Base-by-base conservation (phyloP, 371 early-diverging fungal genomes). In the Saksenaea vasiformis region DNA sequence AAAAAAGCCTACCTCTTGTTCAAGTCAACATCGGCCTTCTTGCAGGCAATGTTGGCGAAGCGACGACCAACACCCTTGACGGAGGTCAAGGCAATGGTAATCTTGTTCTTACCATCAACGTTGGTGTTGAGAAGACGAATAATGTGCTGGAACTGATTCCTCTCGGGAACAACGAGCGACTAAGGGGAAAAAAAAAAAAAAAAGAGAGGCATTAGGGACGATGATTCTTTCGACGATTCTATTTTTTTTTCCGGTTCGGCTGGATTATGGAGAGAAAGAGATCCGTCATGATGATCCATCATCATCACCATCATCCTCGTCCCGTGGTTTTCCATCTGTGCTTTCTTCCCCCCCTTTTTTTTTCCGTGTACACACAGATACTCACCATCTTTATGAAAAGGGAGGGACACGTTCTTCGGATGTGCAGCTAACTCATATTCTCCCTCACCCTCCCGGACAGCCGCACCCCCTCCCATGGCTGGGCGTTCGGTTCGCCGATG, bases 41-140 rank as follows among this genome's bases (percentile, higher is more conserved):
- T 96, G 87, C 95, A 95, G 65, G 96, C 95, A 75, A 98, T 79
- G 92, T 93, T 96, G 78, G 99, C 86, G 87, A 96, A 97, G 78
- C 99, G 92, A 69, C 95, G 92, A 86, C 99, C 99, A 65, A 98
- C 92, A 90, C 99, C 99, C 91, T 93, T 94, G 86, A 99, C 98
- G 81, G 90, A 84, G 68, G 98, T 98, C 78, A 99, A 80, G 77
- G 99, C 97, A 87, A 91, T 95, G 87, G 93, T 91, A 77, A 97
- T 87, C 86, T 95, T 97, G 73, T 88, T 87, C 82, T 92, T 94
- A 69, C 99, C 99, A 82, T 99, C 95, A 78, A 99, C 92, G 91
- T 99, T 99, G 85, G 99, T 99, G 93, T 99, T 99, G 82, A 96
- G 94, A 62, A 99, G 89, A 96, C 99, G 99, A 73, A 98, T 87